phyloP scores from a whole-genome alignment of 176 grass and related monocot genomes.

The Cenchrus fungigraminus region DNA sequence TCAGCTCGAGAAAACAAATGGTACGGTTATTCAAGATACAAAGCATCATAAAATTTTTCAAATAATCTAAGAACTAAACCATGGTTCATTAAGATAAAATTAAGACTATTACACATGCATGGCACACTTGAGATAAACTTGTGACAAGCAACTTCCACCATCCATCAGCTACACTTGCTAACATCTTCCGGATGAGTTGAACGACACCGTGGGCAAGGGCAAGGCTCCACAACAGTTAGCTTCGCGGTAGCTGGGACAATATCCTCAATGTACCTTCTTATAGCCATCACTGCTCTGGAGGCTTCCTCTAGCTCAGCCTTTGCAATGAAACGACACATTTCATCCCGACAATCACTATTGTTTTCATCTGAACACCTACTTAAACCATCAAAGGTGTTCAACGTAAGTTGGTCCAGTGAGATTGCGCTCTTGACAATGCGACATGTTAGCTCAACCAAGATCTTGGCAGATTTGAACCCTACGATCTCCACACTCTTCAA shows the following conservation, averaged over 20 bases:
- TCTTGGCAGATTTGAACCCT: background rate
- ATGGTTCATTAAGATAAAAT: no score
- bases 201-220: background rate
- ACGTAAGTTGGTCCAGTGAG: background rate
- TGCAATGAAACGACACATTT: background rate
- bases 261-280: slow-evolving; percentile 5
- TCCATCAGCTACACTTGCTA: no score
- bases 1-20: no score
- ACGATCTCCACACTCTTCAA: background rate
- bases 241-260: background rate
- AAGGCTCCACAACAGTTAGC: background rate
- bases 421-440: background rate
- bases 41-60: background rate
- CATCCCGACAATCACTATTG: background rate
- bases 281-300: background rate
- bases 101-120: no score
- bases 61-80: no score
- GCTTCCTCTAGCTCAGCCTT: background rate
- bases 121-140: no score
- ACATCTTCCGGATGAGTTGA: background rate
- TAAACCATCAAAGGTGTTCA: background rate
- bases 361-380: background rate
- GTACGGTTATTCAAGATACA: no score
- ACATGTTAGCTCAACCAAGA: background rate
- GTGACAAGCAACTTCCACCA: no score